Base-by-base conservation (phyloP, 2,329 filamentous ascomycete species). In the Rhynchosporium secalis region DNA sequence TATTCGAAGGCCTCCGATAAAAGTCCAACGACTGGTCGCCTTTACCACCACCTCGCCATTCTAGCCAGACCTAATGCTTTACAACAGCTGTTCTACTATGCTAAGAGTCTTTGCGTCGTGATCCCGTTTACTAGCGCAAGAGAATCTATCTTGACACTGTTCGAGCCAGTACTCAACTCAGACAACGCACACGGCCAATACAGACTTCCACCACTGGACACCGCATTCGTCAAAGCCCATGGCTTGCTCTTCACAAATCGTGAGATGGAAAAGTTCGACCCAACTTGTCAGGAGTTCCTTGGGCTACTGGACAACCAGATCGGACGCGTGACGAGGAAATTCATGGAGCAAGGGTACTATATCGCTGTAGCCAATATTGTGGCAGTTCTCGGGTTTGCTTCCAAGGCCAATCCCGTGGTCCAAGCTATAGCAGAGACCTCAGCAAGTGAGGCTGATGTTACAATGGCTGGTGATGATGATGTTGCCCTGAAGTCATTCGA, bases 41-140 rank as follows among this genome's bases (percentile, higher is more conserved):
- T 98, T 0, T 95, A 96, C 63, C 92, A 98, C 68, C 92, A 97
- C 70, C 78, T 97, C 0, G 94, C 92, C 0, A 93, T 94, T 31
- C 74, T 94, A 0, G 88, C 90, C 0, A 77, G 89, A 0, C 88
- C 89, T 0, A 87, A 90, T 63, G 83, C 83, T 0, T 75, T 92
- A 0, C 85, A 88, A 61, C 90, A 94, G 71, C 75, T 93, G 0
- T 92, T 85, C 69, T 90, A 85, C 63, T 94, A 92, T 66, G 77
- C 81, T 0, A 91, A 91, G 64, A 86, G 86, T 0, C 78, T 94
- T 0, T 90, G 86, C 33, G 89, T 90, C 0, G 0, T 63, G 3
- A 65, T 67, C 3, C 71, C 71, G 62, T 94, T 94, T 62, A 72
- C 75, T 0, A 87, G 85, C n/a, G 86, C 89, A 0, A 80, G 83